Conservation (phyloP, 768 basidiomycete species). For the Calocybe gangraenosa region DNA sequence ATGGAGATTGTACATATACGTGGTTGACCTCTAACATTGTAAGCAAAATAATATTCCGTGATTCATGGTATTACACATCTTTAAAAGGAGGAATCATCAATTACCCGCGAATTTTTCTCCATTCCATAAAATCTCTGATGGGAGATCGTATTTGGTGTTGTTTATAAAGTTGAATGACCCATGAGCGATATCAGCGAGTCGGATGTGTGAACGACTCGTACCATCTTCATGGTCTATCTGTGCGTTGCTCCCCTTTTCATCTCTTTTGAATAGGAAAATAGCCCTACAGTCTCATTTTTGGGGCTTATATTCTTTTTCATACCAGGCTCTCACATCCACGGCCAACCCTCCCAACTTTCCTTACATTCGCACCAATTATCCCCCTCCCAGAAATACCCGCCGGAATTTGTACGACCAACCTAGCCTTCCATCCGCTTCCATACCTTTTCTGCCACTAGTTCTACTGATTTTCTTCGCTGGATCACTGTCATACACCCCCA, state of each 20-base stretch:
- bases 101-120: too few relatives aligned
- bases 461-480: constrained; percentile 3
- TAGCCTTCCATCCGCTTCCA: constrained; percentile 5
- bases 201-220: constrained; percentile 9
- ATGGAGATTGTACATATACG: too few relatives aligned
- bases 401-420: constrained; percentile 8
- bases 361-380: too few relatives aligned
- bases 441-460: neutral
- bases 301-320: constrained; percentile 6
- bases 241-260: constrained; percentile 1
- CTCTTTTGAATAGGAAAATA: constrained; percentile 3
- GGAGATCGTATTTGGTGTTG: constrained; percentile 14
- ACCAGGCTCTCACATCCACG: constrained; percentile 3
- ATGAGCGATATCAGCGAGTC: neutral
- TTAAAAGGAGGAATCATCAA: too few relatives aligned
- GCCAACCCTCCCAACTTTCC: neutral
- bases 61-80: too few relatives aligned
- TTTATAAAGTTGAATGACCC: constrained; percentile 18
- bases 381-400: constrained; percentile 12
- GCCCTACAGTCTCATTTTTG: too few relatives aligned
- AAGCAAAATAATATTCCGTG: too few relatives aligned
- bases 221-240: constrained; percentile 10
- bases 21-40: too few relatives aligned
- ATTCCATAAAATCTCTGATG: too few relatives aligned
- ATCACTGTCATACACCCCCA: neutral